Conservation (phyloP, 2,329 filamentous ascomycete species). For the Cryphonectria nitschkei region DNA sequence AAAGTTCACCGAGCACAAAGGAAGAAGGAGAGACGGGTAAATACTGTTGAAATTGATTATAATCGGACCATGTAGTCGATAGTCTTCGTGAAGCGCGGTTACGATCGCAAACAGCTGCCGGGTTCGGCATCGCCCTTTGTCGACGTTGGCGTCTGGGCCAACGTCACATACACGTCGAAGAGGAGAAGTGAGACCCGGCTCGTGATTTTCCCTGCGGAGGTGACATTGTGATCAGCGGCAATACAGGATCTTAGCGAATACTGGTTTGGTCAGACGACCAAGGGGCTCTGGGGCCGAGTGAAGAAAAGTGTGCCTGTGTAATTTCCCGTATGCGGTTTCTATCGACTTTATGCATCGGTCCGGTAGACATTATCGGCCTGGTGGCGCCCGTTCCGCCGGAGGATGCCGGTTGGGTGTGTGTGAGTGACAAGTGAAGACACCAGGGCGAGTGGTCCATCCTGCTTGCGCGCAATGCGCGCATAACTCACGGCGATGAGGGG, state of each 20-base stretch:
- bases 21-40: neutral
- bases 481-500: neutral
- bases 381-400: neutral
- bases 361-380: constrained; percentile 4
- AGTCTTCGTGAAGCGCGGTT: neutral
- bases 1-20: neutral
- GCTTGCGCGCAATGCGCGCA: neutral
- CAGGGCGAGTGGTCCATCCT: neutral
- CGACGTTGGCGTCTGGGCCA: neutral
- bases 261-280: neutral
- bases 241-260: neutral
- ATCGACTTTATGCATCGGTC: constrained; percentile 16
- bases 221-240: constrained; percentile 1
- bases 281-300: neutral
- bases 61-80: neutral
- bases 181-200: neutral
- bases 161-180: neutral
- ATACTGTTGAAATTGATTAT: neutral
- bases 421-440: neutral
- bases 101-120: neutral
- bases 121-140: constrained; percentile 4
- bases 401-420: neutral
- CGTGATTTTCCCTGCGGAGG: neutral
- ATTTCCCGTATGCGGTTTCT: constrained; percentile 11
- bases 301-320: neutral